These are phyloP conservation scores for Colletotrichum brevisporum DNA, from an alignment of 2,329 filamentous ascomycete genomes.

Conservation along the genomic window DNA sequence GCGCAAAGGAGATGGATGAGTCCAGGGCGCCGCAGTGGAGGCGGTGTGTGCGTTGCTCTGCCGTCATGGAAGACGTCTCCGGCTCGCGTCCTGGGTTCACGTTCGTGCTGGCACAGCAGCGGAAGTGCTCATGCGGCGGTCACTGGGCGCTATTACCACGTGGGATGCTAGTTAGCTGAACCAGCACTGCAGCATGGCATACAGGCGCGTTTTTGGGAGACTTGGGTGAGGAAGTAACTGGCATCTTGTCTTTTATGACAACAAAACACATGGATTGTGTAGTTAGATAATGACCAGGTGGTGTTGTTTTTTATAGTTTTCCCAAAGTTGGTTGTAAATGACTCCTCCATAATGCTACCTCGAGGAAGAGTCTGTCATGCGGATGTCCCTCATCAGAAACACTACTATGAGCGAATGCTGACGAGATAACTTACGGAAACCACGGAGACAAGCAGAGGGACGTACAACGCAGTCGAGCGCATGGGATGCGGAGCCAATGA, in stretches of 20 bases:
- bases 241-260: too few species aligned
- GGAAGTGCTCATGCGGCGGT: constrained; percentile 69
- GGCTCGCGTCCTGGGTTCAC: constrained; percentile 63
- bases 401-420: background rate
- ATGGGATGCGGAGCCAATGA: constrained; percentile 15
- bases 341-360: too few species aligned
- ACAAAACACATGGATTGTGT: too few species aligned
- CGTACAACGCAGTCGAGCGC: background rate
- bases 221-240: too few species aligned
- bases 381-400: background rate
- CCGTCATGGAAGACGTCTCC: constrained; percentile 74
- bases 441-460: background rate
- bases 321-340: too few species aligned
- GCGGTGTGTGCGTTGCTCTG: constrained; percentile 72
- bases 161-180: constrained; percentile 39
- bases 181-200: too few species aligned
- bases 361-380: too few species aligned
- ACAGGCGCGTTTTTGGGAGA: too few species aligned
- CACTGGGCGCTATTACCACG: constrained; percentile 63
- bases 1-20: constrained; percentile 57
- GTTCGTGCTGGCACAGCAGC: constrained; percentile 69
- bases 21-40: constrained; percentile 54
- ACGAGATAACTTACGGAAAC: background rate
- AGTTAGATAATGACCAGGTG: too few species aligned
- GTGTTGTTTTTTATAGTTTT: too few species aligned